Percentiles rank a stretch among this genome's conserved stretches.
Evolutionary conservation across 495 filamentous ascomycete species (phyloP).

Genomic region (Lasiosphaeria miniovina): DNA sequence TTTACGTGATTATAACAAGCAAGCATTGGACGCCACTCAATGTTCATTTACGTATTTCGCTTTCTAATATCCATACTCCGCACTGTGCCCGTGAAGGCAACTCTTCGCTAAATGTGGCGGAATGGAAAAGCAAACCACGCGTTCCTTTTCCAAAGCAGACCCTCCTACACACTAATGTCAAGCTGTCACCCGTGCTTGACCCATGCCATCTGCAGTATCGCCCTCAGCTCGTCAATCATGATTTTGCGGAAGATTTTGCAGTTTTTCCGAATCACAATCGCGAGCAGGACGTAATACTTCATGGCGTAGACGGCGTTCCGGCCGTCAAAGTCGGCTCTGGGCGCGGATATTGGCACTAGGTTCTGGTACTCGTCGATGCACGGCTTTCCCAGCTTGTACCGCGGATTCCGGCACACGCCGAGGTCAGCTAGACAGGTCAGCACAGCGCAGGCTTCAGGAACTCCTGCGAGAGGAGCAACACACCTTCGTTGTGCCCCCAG

Average conservation of each 20-base stretch:
- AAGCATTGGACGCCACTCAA: too few species aligned
- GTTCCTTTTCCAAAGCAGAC: too few species aligned
- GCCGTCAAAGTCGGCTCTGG: constrained; percentile 23
- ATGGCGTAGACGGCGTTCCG: constrained; percentile 22
- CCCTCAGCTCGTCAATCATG: neutral
- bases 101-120: too few species aligned
- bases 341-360: constrained; percentile 14
- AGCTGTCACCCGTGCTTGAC: too few species aligned
- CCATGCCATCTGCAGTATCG: neutral
- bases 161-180: too few species aligned
- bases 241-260: neutral
- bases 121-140: too few species aligned
- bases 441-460: too few species aligned
- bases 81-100: too few species aligned
- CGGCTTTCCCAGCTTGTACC: constrained; percentile 11
- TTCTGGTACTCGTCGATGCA: constrained; percentile 16
- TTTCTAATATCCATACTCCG: too few species aligned
- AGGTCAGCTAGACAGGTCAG: constrained; percentile 27
- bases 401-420: constrained; percentile 23
- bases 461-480: neutral
- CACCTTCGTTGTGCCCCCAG: constrained; percentile 47
- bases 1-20: too few species aligned
- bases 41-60: too few species aligned
- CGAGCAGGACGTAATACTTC: constrained; percentile 4
- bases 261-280: neutral